phyloP scores from a whole-genome alignment of 1,284 basidiomycete genomes.

The Wolfiporia cocos region DNA sequence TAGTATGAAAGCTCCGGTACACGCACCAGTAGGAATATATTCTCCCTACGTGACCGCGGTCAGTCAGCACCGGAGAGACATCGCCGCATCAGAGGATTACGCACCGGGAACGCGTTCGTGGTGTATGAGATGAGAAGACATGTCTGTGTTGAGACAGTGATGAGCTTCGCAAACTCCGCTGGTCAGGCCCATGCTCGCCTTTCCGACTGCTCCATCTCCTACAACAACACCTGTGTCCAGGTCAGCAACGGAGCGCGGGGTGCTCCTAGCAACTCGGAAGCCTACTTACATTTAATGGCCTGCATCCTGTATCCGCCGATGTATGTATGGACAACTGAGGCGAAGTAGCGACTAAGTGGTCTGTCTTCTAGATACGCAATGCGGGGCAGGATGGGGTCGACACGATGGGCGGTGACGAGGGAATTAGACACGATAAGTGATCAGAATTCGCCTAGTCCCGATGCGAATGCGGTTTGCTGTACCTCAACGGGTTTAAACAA shows the following conservation, averaged over 20 bases:
- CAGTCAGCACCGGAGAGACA: slow-evolving; percentile 18
- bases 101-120: slow-evolving; percentile 90
- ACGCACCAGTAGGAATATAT: slow-evolving; percentile 90
- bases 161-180: slow-evolving; percentile 3
- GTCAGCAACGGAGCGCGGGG: slow-evolving; percentile 5
- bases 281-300: slow-evolving; percentile 34
- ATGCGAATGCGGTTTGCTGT: neutral
- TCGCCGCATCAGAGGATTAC: slow-evolving; percentile 27
- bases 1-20: neutral
- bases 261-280: too few relatives aligned
- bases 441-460: slow-evolving; percentile 6
- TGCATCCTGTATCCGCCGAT: slow-evolving; percentile 30
- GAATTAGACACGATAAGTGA: slow-evolving; percentile 12
- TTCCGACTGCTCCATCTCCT: slow-evolving; percentile 99
- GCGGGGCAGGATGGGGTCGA: too few relatives aligned
- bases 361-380: slow-evolving; percentile 12
- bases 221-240: slow-evolving; percentile 82
- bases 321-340: slow-evolving; percentile 10
- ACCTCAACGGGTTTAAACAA: slow-evolving; percentile 7
- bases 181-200: slow-evolving; percentile 49
- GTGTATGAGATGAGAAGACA: slow-evolving; percentile 97
- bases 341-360: neutral
- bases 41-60: slow-evolving; percentile 61
- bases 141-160: slow-evolving; percentile 49
- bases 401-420: neutral